Evolutionary conservation across 305 asterid genomes (phyloP), one percentile per base, ranked within the genome.

Genomic region (Plantago coronopus): DNA sequence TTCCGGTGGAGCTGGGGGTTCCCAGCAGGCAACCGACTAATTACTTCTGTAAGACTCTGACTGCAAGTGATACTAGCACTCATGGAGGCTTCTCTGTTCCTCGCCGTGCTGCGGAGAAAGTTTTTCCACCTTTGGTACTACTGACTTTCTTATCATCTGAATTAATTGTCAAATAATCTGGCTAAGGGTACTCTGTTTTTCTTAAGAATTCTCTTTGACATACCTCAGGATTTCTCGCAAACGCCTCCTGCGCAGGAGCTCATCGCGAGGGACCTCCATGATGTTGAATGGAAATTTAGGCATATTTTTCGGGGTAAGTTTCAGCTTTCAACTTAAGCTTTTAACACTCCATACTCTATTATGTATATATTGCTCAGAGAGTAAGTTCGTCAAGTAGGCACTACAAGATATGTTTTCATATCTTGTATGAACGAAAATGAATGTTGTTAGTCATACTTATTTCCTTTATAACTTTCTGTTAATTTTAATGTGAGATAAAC

Each of bases 11-110:
- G 79, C 72, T 89, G 59, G 97, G 97, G 64, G 75, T 78, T 37
- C 93, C 95, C 1, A 83, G 94, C 79, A 82, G 84, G 69, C 98
- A 91, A 61, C 98, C 98, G 2, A 84, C 95, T 27, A 88, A 90
- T 72, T 90, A 90, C 76, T 90, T 90, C 53, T 90, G 97, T 83
- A 90, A 90, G 93, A 90, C 91, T 38, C 74, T 90, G 62, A 90
- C 97, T 4, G 97, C 97, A 61, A 90, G 97, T 67, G 97, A 87
- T 60, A 91, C 98, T 57, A 91, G 98, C 61, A 91, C 96, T 0
- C 98, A 91, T 67, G 98, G 98, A 46, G 98, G 98, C 63, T 91
- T 91, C 76, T 91, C 98, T 61, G 97, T 91, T 69, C 98, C 98
- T 65, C 86, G 98, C 17, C 98, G 98, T 61, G 96, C 98, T 69